phyloP scores from a whole-genome alignment of 2,329 filamentous ascomycete species.

The Colletotrichum lupini region DNA sequence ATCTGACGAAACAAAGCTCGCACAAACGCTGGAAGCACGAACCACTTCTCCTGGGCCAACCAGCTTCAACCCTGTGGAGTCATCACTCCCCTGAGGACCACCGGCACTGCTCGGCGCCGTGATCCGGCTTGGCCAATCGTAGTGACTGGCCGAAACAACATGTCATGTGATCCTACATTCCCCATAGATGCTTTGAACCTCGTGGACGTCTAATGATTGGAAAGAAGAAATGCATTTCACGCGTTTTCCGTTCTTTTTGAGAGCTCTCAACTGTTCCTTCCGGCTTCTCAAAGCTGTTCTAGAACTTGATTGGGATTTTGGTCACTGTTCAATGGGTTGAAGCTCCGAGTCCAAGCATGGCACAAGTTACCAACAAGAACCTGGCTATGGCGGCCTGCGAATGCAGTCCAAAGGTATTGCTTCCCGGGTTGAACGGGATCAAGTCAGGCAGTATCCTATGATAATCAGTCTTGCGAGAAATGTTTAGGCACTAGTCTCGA shows the following conservation, averaged over 20 bases:
- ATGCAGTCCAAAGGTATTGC: background rate
- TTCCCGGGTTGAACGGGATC: background rate
- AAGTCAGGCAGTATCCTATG: background rate
- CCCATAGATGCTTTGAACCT: background rate
- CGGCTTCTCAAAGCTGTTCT: background rate
- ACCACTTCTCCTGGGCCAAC: background rate
- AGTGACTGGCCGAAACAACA: background rate
- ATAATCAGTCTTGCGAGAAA: background rate
- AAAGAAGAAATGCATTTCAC: too few relatives aligned
- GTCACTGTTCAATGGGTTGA: background rate
- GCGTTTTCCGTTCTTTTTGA: too few relatives aligned
- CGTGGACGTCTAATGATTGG: background rate
- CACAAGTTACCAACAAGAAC: background rate
- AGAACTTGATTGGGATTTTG: background rate
- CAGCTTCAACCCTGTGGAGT: background rate
- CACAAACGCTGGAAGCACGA: background rate
- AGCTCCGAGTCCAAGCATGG: background rate
- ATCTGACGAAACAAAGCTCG: too few relatives aligned
- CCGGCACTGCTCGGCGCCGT: background rate
- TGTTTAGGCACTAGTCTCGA: too few relatives aligned
- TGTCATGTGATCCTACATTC: background rate
- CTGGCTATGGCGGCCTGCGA: background rate
- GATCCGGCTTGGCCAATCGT: slow-evolving; percentile 2
- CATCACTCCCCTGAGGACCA: background rate
- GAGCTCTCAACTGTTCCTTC: background rate